A percentile compares a stretch with the other conserved stretches of the same genome.
Conservation (phyloP, 148 eudicot genomes). For the Heliamphora exappendiculata region DNA sequence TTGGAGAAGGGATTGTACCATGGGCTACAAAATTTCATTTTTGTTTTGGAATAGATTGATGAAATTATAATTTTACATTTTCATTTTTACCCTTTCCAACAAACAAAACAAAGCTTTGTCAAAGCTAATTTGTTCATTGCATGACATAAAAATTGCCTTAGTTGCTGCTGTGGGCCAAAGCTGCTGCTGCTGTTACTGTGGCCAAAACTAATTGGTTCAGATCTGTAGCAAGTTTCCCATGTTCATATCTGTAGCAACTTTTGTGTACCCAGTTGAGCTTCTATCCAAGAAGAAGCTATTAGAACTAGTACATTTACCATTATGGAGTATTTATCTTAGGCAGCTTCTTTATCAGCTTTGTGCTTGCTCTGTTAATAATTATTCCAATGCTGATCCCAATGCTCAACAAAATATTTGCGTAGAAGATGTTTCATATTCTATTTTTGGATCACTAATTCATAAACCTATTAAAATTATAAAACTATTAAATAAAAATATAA, state of each 20-base stretch:
- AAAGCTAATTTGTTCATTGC: too few relatives aligned
- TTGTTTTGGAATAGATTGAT: too few relatives aligned
- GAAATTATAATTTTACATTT: too few relatives aligned
- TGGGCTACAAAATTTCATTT: too few relatives aligned
- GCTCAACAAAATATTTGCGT: not conserved
- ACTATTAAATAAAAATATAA: too few relatives aligned
- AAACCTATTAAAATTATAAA: too few relatives aligned
- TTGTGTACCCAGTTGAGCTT: not conserved
- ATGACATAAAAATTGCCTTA: too few relatives aligned
- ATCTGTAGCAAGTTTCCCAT: not conserved
- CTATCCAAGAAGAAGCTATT: not conserved
- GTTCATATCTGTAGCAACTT: not conserved
- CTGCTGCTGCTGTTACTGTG: too few relatives aligned
- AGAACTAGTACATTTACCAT: not conserved
- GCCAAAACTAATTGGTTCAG: too few relatives aligned
- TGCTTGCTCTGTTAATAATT: not conserved
- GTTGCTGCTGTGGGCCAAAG: too few relatives aligned
- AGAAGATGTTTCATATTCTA: not conserved
- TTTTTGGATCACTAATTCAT: not conserved
- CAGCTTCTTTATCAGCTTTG: not conserved
- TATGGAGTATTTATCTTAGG: not conserved
- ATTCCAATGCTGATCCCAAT: not conserved
- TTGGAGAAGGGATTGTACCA: not conserved
- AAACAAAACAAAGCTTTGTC: too few relatives aligned
- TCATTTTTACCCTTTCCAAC: too few relatives aligned